These are phyloP conservation scores for Aureobasidium namibiae DNA, from an alignment of 2,329 filamentous ascomycete genomes.

Conservation along the genomic window DNA sequence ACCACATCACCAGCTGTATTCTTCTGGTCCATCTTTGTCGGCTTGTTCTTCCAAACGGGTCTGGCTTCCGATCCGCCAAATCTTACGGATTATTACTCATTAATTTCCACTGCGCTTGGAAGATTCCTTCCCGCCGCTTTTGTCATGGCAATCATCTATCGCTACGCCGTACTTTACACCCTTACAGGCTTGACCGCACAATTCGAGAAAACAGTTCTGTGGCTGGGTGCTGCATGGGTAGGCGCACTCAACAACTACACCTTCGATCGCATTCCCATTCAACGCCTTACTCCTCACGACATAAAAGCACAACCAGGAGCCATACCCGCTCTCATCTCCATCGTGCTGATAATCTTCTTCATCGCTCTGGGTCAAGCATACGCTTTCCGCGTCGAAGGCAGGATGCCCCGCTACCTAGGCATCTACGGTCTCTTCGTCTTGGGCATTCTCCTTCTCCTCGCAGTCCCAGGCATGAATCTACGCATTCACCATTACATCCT, in stretches of 20 bases:
- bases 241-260: conserved; percentile 92
- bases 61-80: conserved; percentile 81
- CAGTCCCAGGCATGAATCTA: conserved; percentile 68
- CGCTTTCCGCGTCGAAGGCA: conserved; percentile 77
- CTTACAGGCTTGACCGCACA: conserved; percentile 69
- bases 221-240: conserved; percentile 85
- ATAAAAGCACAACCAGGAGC: conserved; percentile 84
- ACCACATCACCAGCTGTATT: conserved; percentile 71
- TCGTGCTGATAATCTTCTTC: conserved; percentile 60
- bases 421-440: conserved; percentile 64
- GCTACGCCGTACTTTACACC: conserved; percentile 67
- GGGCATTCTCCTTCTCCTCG: conserved; percentile 61
- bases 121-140: conserved; percentile 83
- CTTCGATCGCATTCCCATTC: conserved; percentile 86
- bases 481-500: conserved; percentile 95
- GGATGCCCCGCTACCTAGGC: conserved; percentile 67
- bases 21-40: conserved; percentile 75
- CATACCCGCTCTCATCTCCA: conserved; percentile 68
- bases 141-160: conserved; percentile 78
- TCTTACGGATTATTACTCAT: conserved; percentile 55
- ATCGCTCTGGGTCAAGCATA: conserved; percentile 72
- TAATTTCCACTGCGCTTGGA: conserved; percentile 71
- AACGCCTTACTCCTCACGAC: conserved; percentile 84
- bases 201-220: conserved; percentile 81
- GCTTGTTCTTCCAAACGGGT: conserved; percentile 82